Percentiles rank a stretch among this genome's conserved stretches.
phyloP scores from a whole-genome alignment of 768 basidiomycete species.

The Kwoniella heveanensis region DNA sequence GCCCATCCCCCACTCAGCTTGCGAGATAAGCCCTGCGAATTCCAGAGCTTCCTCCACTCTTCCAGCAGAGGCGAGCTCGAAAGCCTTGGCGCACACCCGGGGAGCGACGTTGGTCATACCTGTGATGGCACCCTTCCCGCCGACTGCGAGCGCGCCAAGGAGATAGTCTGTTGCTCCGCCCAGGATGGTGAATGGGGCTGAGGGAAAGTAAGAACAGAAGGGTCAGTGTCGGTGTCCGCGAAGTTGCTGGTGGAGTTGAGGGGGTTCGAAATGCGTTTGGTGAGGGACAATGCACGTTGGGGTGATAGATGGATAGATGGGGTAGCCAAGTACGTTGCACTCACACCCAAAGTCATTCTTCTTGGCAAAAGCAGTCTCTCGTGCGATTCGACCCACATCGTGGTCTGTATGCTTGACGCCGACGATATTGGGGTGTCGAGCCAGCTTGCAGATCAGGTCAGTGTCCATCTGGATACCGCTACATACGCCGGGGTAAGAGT shows the following conservation, averaged over 20 bases:
- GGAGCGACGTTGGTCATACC: constrained; percentile 41
- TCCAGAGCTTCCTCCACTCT: constrained; percentile 25
- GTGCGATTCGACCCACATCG: constrained; percentile 54
- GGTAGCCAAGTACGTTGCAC: neutral
- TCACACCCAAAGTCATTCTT: constrained; percentile 22
- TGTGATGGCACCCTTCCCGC: constrained; percentile 38
- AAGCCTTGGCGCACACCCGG: constrained; percentile 30
- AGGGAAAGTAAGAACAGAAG: too few relatives aligned
- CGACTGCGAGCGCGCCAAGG: constrained; percentile 28
- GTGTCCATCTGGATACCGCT: constrained; percentile 56
- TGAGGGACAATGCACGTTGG: too few relatives aligned
- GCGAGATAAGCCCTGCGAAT: constrained; percentile 23
- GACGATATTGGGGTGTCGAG: constrained; percentile 55
- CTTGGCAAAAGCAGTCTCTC: constrained; percentile 28
- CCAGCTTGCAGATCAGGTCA: constrained; percentile 50
- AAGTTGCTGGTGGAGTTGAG: too few relatives aligned
- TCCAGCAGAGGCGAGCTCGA: constrained; percentile 30
- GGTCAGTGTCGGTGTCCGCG: too few relatives aligned
- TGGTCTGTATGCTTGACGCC: constrained; percentile 57
- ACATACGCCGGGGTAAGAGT: constrained; percentile 54
- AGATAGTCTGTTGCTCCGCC: constrained; percentile 42
- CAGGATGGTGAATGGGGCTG: constrained; percentile 34
- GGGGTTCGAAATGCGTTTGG: too few relatives aligned
- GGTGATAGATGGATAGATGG: too few relatives aligned
- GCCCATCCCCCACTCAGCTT: constrained; percentile 37